These are phyloP conservation scores for Metschnikowia arizonensis DNA, from an alignment of 805 yeast genomes.

Conservation along the genomic window DNA sequence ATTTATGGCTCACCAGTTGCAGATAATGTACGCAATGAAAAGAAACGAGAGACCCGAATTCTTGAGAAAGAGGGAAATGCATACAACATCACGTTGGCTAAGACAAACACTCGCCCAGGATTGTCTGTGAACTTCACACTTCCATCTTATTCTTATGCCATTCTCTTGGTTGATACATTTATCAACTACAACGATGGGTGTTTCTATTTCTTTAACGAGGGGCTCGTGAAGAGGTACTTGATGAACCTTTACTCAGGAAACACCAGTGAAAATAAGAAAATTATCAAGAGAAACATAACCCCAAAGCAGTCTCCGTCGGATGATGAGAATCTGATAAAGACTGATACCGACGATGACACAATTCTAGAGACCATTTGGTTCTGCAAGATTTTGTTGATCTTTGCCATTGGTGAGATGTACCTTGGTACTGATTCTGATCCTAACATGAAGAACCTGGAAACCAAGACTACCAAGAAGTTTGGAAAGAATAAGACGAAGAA, in stretches of 20 bases:
- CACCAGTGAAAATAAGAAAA: slow-evolving; percentile 34
- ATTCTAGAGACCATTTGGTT: slow-evolving; percentile 76
- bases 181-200: slow-evolving; percentile 80
- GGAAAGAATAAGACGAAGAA: slow-evolving; percentile 19
- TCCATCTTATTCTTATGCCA: slow-evolving; percentile 74
- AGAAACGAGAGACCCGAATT: slow-evolving; percentile 50
- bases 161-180: slow-evolving; percentile 69
- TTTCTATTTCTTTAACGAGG: slow-evolving; percentile 80
- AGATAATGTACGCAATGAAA: slow-evolving; percentile 11
- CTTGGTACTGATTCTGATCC: slow-evolving; percentile 67
- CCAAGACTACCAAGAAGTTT: slow-evolving; percentile 13
- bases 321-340: slow-evolving; percentile 40
- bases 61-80: slow-evolving; percentile 75
- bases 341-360: slow-evolving; percentile 48
- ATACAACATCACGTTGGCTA: slow-evolving; percentile 63
- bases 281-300: slow-evolving; percentile 32
- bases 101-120: slow-evolving; percentile 64
- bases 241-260: slow-evolving; percentile 58
- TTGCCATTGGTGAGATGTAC: slow-evolving; percentile 81
- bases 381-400: slow-evolving; percentile 67
- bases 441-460: slow-evolving; percentile 45
- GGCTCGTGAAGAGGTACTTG: slow-evolving; percentile 63
- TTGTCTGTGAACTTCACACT: slow-evolving; percentile 65
- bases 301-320: slow-evolving; percentile 24
- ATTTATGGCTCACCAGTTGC: slow-evolving; percentile 11